Percentiles rank a stretch among this genome's conserved stretches.
These are phyloP conservation scores for Jasminum sambac DNA, from an alignment of 257 asterid genomes.

Conservation along the genomic window DNA sequence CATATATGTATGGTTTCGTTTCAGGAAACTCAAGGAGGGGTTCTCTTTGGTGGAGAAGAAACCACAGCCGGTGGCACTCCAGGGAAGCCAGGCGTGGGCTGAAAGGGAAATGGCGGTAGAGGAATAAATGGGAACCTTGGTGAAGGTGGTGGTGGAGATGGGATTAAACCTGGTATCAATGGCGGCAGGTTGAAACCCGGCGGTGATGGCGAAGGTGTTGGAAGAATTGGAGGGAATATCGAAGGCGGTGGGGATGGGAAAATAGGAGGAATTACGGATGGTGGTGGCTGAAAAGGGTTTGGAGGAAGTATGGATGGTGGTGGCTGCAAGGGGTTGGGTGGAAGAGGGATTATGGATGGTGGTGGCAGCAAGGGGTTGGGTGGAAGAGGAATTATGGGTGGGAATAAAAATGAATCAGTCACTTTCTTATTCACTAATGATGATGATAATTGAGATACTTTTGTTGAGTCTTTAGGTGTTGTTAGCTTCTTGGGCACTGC, in stretches of 20 bases:
- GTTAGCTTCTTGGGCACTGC: constrained; percentile 30
- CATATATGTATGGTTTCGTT: constrained; percentile 12
- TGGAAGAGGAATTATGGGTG: constrained; percentile 26
- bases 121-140: constrained; percentile 41
- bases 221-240: constrained; percentile 47
- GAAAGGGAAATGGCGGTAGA: constrained; percentile 62
- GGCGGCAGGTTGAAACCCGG: constrained; percentile 44
- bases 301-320: constrained; percentile 60
- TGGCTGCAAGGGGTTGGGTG: constrained; percentile 47
- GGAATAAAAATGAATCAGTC: constrained; percentile 29
- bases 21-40: constrained; percentile 37
- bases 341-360: constrained; percentile 27
- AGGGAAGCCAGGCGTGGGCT: constrained; percentile 60
- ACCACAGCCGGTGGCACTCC: constrained; percentile 52
- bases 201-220: constrained; percentile 46
- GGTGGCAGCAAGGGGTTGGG: constrained; percentile 22
- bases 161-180: constrained; percentile 49
- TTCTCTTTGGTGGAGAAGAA: constrained; percentile 37
- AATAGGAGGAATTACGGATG: constrained; percentile 43
- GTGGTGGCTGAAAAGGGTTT: constrained; percentile 37
- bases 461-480: constrained; percentile 6
- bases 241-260: constrained; percentile 60
- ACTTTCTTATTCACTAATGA: constrained; percentile 12
- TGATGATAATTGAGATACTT: constrained; percentile 21
- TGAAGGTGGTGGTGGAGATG: constrained; percentile 46